Percentiles rank a stretch among this genome's conserved stretches.
Conservation (phyloP, 2,329 filamentous ascomycete species). For the Cladophialophora psammophila region DNA sequence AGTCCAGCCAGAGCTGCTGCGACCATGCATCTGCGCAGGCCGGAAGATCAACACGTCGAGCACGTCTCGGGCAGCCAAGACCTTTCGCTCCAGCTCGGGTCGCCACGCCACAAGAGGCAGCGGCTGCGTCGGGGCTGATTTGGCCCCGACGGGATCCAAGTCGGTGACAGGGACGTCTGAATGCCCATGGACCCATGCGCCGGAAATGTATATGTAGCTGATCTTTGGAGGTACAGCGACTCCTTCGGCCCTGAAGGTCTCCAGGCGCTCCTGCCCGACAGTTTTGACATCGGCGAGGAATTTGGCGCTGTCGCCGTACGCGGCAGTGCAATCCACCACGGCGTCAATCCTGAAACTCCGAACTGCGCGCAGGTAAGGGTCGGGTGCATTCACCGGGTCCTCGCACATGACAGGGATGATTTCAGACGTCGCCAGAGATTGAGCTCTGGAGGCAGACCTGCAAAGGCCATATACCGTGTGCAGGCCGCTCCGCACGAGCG, state of each 20-base stretch:
- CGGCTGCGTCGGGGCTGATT: background rate
- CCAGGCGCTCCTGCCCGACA: background rate
- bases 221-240: background rate
- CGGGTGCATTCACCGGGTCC: slow-evolving; percentile 4
- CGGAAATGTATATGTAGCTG: background rate
- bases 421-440: background rate
- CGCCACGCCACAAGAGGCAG: slow-evolving; percentile 4
- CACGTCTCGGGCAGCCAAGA: background rate
- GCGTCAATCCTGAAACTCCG: background rate
- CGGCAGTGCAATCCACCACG: slow-evolving; percentile 5
- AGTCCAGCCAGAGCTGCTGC: background rate
- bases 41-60: slow-evolving; percentile 10
- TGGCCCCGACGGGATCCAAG: background rate
- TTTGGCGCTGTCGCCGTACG: slow-evolving; percentile 4
- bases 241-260: background rate
- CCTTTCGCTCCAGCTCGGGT: slow-evolving; percentile 5
- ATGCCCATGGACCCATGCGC: background rate
- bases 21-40: slow-evolving; percentile 4
- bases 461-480: slow-evolving; percentile 5
- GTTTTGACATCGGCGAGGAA: background rate
- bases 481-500: slow-evolving; percentile 1
- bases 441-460: background rate
- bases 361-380: background rate
- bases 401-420: background rate
- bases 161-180: background rate